Evolutionary conservation across 2,329 filamentous ascomycete species (phyloP), one percentile per base, ranked within the genome.

Genomic region (Meredithiella fracta): DNA sequence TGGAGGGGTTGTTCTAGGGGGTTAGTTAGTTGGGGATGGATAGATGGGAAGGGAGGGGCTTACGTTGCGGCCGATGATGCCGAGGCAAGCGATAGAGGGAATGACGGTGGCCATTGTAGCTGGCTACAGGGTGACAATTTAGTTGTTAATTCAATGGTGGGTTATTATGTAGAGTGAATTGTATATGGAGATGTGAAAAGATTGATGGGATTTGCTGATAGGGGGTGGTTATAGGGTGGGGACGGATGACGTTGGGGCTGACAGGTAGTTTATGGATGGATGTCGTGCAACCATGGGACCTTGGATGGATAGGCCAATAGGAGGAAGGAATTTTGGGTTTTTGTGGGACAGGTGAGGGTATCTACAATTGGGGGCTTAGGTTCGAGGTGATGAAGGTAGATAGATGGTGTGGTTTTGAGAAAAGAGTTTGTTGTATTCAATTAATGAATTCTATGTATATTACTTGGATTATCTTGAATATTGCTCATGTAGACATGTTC

Each of bases 1-100:
- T 97, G 91, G 61, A 97, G 83, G 58, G 91, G 92, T 96, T 95
- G 72, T 97, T 94, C 90, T 97, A 65, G 58, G n/a, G 7, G 55
- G 26, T 15, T 3, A 17, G 40, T 20, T 54, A 56, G 34, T 42
- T 22, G 54, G n/a, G n/a, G 51, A 15, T 49, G 20, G 37, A 22
- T 8, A 26, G 29, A 34, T 47, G 8, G 53, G 20, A 37, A 49
- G 40, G 38, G 51, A 15, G 47, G 22, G 34, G 26, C 76, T 63
- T 75, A 94, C 90, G 69, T 94, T 85, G 71, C 92, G 89, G 62
- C 92, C 91, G 64, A 98, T 94, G 54, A 97, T 76, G 68, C 89
- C 90, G 63, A 98, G 82, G 67, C 90, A 95, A 68, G 88, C 90
- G 69, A 97, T 92, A 37, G 85, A 87, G 29, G 91, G 84, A 64